Evolutionary conservation across 805 yeast genomes (phyloP).

Genomic region (Dipodascus geniculatus): DNA sequence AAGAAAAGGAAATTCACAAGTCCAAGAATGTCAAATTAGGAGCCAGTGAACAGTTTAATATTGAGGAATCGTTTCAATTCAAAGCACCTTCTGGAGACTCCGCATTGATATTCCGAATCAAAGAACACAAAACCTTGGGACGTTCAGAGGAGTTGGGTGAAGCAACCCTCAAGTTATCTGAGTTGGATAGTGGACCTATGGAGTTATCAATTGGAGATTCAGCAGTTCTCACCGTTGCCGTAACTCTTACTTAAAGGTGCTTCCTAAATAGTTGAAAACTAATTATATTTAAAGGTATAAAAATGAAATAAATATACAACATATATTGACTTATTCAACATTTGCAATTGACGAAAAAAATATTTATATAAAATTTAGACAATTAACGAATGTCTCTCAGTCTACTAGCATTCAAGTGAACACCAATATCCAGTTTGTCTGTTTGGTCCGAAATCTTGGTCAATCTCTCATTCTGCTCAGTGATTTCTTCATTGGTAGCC

Average conservation of each 20-base stretch:
- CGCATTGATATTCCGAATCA: slow-evolving; percentile 45
- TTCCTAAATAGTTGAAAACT: too few species aligned
- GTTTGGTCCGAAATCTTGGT: slow-evolving; percentile 72
- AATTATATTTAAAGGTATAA: too few species aligned
- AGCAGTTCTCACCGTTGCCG: not conserved
- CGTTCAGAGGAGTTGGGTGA: slow-evolving; percentile 54
- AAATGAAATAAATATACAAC: not conserved
- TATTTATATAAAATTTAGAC: too few species aligned
- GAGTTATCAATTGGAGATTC: slow-evolving; percentile 1
- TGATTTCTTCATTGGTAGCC: slow-evolving; percentile 65
- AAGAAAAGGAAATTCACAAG: slow-evolving; percentile 48
- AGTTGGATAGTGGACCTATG: not conserved
- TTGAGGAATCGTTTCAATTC: slow-evolving; percentile 52
- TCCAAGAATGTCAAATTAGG: slow-evolving; percentile 45
- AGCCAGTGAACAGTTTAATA: slow-evolving; percentile 29
- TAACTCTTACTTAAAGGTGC: too few species aligned
- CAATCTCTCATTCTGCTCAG: slow-evolving; percentile 64
- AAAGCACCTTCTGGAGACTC: slow-evolving; percentile 48
- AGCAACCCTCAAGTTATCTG: slow-evolving; percentile 33
- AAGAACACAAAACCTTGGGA: slow-evolving; percentile 63
- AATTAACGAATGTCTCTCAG: slow-evolving; percentile 30
- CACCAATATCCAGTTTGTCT: slow-evolving; percentile 71
- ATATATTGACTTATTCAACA: too few species aligned
- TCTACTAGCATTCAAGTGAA: slow-evolving; percentile 64
- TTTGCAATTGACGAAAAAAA: too few species aligned